Evolutionary conservation across 805 yeast species (phyloP), one percentile per base, ranked within the genome.

Genomic region (Lipomyces chichibuensis): DNA sequence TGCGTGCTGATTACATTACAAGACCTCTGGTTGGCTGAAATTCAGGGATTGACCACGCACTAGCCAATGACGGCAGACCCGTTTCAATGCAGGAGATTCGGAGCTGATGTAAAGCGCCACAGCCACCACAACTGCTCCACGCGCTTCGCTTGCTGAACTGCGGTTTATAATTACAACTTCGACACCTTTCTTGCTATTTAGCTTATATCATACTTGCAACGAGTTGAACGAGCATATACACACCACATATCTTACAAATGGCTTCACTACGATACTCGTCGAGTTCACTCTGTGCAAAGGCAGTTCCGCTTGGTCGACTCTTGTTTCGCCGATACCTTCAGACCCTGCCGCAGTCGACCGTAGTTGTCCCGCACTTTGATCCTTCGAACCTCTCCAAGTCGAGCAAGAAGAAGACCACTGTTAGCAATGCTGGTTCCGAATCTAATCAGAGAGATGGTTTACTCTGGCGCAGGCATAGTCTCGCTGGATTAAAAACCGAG

Each of bases 381-480:
- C 60, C 65, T 7, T 51, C 63, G 13, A 35, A 49, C 17, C 25
- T 62, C 23, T 13, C 56, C 27, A 29, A 27, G 62, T 39, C 23
- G 9, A 53, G 25, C 23, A 56, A 62, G 46, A 14, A 33, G 23
- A 33, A 37, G n/a, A 23, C 25, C 35, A 8, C 37, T 20, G 33
- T 25, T 14, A 35, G 56, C 60, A 35, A 11, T 14, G 11, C 54
- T 25, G 27, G 39, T 7, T 13, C 57, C 20, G 61, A 23, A 6
- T 20, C 49, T 13, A 20, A 27, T 8, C 13, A 58, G 49, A 27
- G 49, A 13, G 32, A 54, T 5, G 59, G 64, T 11, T 33, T 54
- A 23, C 39, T 60, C 29, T 67, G 71, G 71, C 59, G 69, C n/a
- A 52, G 69, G 11, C 71, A 67, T 60, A 61, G 60, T 29, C 55